Evolutionary conservation across 2,329 filamentous ascomycete genomes (phyloP).

Genomic region (Penicillium sclerotiorum): DNA sequence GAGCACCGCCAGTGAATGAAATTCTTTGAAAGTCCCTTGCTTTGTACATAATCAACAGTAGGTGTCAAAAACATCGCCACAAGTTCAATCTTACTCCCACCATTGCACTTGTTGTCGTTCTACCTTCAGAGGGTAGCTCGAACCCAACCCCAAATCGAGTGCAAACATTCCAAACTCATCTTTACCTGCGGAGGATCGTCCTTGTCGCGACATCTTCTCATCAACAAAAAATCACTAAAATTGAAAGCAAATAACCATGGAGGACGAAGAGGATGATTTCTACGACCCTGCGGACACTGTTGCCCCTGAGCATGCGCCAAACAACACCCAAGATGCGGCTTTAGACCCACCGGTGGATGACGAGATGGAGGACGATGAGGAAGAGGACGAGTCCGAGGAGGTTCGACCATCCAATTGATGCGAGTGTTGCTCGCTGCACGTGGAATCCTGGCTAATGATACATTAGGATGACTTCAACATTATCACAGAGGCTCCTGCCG

Average conservation of each 20-base stretch:
- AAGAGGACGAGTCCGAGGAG: slow-evolving; percentile 42
- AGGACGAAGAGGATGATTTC: slow-evolving; percentile 52
- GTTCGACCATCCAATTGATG: slow-evolving; percentile 16
- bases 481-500: slow-evolving; percentile 51
- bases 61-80: too few relatives aligned
- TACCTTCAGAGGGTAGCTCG: background rate
- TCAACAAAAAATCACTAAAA: slow-evolving; percentile 1
- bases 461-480: slow-evolving; percentile 53
- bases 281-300: slow-evolving; percentile 46
- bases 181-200: slow-evolving; percentile 18
- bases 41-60: too few relatives aligned
- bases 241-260: slow-evolving; percentile 36
- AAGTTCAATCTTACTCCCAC: background rate
- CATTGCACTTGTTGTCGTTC: background rate
- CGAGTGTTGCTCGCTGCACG: background rate
- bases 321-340: slow-evolving; percentile 30
- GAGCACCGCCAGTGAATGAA: too few relatives aligned
- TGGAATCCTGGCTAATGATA: slow-evolving; percentile 9
- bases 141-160: slow-evolving; percentile 21
- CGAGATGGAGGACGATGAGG: slow-evolving; percentile 45
- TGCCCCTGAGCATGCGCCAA: slow-evolving; percentile 32
- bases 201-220: slow-evolving; percentile 14
- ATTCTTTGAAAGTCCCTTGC: too few relatives aligned
- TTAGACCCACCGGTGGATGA: slow-evolving; percentile 37
- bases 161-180: slow-evolving; percentile 29